These are phyloP conservation scores for Cladophialophora exuberans DNA, from an alignment of 2,329 filamentous ascomycete species.

Conservation along the genomic window DNA sequence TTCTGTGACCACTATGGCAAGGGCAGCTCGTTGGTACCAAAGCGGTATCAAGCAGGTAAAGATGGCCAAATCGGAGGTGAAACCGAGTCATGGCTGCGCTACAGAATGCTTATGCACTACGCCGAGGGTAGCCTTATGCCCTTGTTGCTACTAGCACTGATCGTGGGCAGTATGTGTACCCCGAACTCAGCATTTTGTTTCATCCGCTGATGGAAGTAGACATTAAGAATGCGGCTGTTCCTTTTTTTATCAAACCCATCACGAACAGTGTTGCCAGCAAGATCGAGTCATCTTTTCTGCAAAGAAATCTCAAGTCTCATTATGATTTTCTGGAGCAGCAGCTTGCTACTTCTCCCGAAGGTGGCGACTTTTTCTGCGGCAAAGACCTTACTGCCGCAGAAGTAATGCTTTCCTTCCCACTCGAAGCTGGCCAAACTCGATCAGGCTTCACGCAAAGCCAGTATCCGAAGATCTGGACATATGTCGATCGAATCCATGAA, in stretches of 20 bases:
- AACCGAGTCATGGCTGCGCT: slow-evolving; percentile 63
- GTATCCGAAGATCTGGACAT: slow-evolving; percentile 44
- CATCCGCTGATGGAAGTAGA: slow-evolving; percentile 34
- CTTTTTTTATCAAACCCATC: slow-evolving; percentile 71
- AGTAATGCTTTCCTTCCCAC: slow-evolving; percentile 52
- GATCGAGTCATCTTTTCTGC: slow-evolving; percentile 45
- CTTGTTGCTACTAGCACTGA: slow-evolving; percentile 64
- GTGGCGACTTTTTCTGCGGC: slow-evolving; percentile 47
- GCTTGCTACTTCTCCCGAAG: slow-evolving; percentile 45
- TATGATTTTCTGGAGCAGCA: slow-evolving; percentile 51
- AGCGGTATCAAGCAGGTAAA: slow-evolving; percentile 55
- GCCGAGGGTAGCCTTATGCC: slow-evolving; percentile 83
- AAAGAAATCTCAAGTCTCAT: slow-evolving; percentile 45
- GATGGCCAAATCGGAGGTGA: slow-evolving; percentile 61
- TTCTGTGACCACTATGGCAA: slow-evolving; percentile 68
- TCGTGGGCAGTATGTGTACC: slow-evolving; percentile 58
- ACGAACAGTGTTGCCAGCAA: slow-evolving; percentile 57
- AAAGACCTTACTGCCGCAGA: slow-evolving; percentile 49
- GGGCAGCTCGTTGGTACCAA: slow-evolving; percentile 52
- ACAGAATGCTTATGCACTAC: slow-evolving; percentile 78
- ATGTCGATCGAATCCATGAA: slow-evolving; percentile 41
- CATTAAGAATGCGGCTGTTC: slow-evolving; percentile 58
- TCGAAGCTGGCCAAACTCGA: slow-evolving; percentile 43
- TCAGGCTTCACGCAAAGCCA: slow-evolving; percentile 41
- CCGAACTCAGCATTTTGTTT: not conserved